Conservation (phyloP, 2,329 filamentous ascomycete species). For the Colletotrichum euphorbiae region DNA sequence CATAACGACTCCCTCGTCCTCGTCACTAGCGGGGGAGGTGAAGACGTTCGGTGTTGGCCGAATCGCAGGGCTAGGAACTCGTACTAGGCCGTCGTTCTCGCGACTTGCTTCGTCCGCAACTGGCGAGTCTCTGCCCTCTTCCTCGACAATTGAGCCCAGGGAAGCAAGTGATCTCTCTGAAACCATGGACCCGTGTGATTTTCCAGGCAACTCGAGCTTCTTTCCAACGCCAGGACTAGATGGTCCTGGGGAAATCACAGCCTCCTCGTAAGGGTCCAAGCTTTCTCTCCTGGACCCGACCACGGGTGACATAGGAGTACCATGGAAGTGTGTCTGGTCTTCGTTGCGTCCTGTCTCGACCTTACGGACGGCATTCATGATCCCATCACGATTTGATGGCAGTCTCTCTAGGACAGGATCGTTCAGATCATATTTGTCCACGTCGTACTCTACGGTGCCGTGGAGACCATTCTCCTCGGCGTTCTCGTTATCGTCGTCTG, state of each 20-base stretch:
- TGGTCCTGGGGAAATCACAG: constrained; percentile 49
- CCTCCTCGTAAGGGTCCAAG: constrained; percentile 53
- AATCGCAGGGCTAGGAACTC: constrained; percentile 47
- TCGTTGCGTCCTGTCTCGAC: constrained; percentile 58
- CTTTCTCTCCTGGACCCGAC: constrained; percentile 49
- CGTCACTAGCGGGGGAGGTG: constrained; percentile 48
- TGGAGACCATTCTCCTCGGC: constrained; percentile 17
- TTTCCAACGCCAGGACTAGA: constrained; percentile 49
- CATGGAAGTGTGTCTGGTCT: constrained; percentile 52
- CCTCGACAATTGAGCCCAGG: constrained; percentile 60
- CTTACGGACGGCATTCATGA: constrained; percentile 58
- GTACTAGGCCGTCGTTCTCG: constrained; percentile 33
- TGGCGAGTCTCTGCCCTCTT: constrained; percentile 44
- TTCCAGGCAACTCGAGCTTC: constrained; percentile 46
- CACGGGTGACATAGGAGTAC: constrained; percentile 51
- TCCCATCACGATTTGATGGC: constrained; percentile 57
- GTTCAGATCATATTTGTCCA: constrained; percentile 52
- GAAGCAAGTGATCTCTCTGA: constrained; percentile 54
- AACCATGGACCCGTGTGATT: constrained; percentile 42
- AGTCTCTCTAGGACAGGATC: constrained; percentile 63
- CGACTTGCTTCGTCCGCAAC: constrained; percentile 34
- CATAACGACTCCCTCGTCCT: constrained; percentile 56
- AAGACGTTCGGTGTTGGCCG: constrained; percentile 41
- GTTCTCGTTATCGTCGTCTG: constrained; percentile 47
- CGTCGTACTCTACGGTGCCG: constrained; percentile 41